Conservation (phyloP, 495 filamentous ascomycete species). For the Niebla homalea region DNA sequence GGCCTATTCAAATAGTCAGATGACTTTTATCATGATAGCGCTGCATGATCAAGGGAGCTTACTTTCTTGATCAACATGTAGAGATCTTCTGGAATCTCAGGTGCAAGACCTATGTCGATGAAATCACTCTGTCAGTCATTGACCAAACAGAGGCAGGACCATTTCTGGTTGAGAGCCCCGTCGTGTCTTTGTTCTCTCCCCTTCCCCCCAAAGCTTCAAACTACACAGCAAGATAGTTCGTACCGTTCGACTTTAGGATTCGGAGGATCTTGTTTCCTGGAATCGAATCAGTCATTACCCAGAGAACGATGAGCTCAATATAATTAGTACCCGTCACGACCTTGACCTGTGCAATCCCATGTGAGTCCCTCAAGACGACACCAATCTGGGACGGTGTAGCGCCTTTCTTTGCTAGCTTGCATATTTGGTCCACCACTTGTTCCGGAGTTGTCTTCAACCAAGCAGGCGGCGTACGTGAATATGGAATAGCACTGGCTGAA, state of each 20-base stretch:
- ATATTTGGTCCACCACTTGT: conserved; percentile 95
- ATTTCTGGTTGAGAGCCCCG: not conserved
- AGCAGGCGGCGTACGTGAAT: conserved; percentile 78
- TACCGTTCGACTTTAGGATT: conserved; percentile 93
- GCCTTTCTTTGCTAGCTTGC: conserved; percentile 93
- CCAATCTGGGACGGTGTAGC: conserved; percentile 96
- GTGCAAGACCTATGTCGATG: conserved; percentile 72
- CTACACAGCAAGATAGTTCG: conserved; percentile 20
- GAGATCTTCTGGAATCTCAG: conserved; percentile 94
- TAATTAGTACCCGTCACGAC: conserved; percentile 75
- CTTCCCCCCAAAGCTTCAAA: not conserved
- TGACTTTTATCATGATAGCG: not conserved
- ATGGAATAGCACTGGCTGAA: conserved; percentile 83
- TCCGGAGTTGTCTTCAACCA: conserved; percentile 90
- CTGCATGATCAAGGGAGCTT: conserved; percentile 2
- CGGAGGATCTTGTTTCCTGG: conserved; percentile 98
- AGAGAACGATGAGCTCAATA: not conserved
- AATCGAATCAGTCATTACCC: not conserved
- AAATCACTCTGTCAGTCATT: conserved; percentile 91
- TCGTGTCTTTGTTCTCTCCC: not conserved
- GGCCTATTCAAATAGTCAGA: conserved; percentile 38
- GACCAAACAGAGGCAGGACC: conserved; percentile 88
- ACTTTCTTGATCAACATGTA: conserved; percentile 99
- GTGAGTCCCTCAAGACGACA: conserved; percentile 92
- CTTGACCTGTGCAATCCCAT: conserved; percentile 95